phyloP scores from a whole-genome alignment of 352 stramenopile species.

The Phytophthora podocarpi region DNA sequence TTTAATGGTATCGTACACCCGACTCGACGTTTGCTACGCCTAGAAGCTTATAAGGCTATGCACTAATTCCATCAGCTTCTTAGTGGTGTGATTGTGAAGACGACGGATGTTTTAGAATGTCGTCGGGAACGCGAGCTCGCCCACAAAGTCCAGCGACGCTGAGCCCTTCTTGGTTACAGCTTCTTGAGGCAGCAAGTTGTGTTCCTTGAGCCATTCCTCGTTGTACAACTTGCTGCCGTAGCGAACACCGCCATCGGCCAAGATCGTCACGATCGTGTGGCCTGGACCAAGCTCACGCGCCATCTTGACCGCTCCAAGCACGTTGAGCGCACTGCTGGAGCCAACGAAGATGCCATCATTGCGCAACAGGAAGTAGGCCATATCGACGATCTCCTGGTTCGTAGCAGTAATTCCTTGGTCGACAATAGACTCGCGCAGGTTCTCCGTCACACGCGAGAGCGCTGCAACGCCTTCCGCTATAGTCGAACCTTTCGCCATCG shows the following conservation, averaged over 20 bases:
- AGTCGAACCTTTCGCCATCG: conserved; percentile 78
- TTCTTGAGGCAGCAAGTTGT: conserved; percentile 49
- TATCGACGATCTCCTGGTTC: conserved; percentile 94
- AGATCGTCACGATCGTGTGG: conserved; percentile 79
- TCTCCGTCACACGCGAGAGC: conserved; percentile 92
- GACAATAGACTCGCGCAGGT: conserved; percentile 89
- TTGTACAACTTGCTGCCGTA: conserved; percentile 89
- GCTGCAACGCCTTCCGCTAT: conserved; percentile 95
- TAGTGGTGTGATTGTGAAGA: no score
- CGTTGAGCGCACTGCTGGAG: conserved; percentile 78
- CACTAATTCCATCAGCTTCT: no score
- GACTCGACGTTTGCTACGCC: not conserved
- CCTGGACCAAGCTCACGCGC: conserved; percentile 67
- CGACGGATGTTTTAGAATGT: conserved; percentile 23
- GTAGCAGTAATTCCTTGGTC: conserved; percentile 92
- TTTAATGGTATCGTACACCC: not conserved
- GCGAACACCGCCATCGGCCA: conserved; percentile 80
- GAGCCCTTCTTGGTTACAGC: conserved; percentile 6
- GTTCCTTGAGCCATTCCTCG: conserved; percentile 63
- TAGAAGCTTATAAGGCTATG: no score
- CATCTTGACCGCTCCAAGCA: conserved; percentile 83
- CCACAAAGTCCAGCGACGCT: conserved; percentile 46
- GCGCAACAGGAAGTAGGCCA: conserved; percentile 90
- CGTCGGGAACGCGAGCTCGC: conserved; percentile 27
- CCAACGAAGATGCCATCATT: conserved; percentile 95